Evolutionary conservation across 2,329 filamentous ascomycete species (phyloP), one percentile per base, ranked within the genome.

Genomic region (Pezicula radicicola): DNA sequence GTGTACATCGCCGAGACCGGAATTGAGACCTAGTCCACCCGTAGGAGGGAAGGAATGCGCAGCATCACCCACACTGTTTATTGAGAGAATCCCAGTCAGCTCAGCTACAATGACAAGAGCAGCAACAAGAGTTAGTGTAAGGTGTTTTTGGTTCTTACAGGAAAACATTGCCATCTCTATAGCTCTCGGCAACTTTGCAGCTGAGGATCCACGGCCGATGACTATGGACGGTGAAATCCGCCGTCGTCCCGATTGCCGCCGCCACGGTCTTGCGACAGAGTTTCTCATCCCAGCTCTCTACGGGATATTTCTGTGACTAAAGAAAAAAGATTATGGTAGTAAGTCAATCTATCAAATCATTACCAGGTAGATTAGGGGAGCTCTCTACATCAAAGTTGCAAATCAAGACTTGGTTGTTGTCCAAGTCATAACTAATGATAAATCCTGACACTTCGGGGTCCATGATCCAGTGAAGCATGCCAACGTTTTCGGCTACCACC

Each of bases 401-500:
- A 25, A 75, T 74, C 33, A 73, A 45, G 1, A 75, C 72, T 48
- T 73, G 68, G 27, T 74, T 74, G 0, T 65, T 68, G 0, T 61
- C 65, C 1, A 75, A 56, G 46, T 74, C 68, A 47, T 75, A 75
- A 0, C 66, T 70, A 30, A 75, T 74, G 25, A 75, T 72, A 55
- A 75, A 74, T 0, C 73, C 72, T 1, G 71, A 70, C 19, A 67
- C 69, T 5, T 65, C 63, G 1, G 73, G 72, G 46, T 75, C 72
- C 55, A 71, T 68, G 18, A 75, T 65, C 72, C 71, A 75, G 53
- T 75, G 70, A 2, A 75, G 58, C 71, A 75, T 75, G 6, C 73
- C 72, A 1, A 72, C 68, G 18, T 66, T 60, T 0, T 70, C 63
- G 3, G 63, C 61, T 0, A 75, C 58, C 0, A 75, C 60, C 1